Base-by-base conservation (phyloP, 106 monocot species). In the Posidonia australis region DNA sequence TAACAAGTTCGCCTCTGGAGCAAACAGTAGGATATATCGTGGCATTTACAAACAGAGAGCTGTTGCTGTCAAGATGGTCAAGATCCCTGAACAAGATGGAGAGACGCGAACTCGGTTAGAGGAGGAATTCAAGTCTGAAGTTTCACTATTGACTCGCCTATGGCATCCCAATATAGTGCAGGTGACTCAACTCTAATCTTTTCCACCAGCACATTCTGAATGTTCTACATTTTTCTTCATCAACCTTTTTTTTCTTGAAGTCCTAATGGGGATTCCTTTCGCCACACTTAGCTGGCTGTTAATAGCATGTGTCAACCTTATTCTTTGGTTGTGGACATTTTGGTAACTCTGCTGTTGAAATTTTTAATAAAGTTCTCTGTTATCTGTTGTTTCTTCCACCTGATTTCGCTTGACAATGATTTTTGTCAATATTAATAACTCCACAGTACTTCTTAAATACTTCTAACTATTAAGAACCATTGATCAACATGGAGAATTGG, bases 121-220 rank as follows among this genome's bases (percentile, higher is more conserved):
- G 82, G 58, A 84, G 67, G 81, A 94, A 54, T 94, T 94, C 72
- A 82, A 68, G 23, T 84, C 83, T 18, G 94, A 94, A 60, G 94
- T 94, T 19, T 51, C 82, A 2, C 76, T 94, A 71, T 84, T 94
- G 49, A 77, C 86, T 27, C 72, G 81, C 16, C 86, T 94, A 13
- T 89, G 76, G 51, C 94, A 94, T 80, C 94, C 84, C 12, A 90
- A 89, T 69, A 80, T 94, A 23, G 94, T 94, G 47, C 89, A 94
- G 93, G 93, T 94, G 26, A 31, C 27, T 24, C 2, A 42, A 18
- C 18, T 61, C n/a, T 10, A n/a, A n/a, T n/a, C n/a, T n/a, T n/a
- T n/a, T n/a, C n/a, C n/a, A n/a, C n/a, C n/a, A 36, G 36, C 36
- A 4, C 36, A 4, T 36, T 36, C 36, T 36, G 7, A 36, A 36